Conservation (phyloP, 2,329 filamentous ascomycete genomes). For the Ilyonectria destructans region DNA sequence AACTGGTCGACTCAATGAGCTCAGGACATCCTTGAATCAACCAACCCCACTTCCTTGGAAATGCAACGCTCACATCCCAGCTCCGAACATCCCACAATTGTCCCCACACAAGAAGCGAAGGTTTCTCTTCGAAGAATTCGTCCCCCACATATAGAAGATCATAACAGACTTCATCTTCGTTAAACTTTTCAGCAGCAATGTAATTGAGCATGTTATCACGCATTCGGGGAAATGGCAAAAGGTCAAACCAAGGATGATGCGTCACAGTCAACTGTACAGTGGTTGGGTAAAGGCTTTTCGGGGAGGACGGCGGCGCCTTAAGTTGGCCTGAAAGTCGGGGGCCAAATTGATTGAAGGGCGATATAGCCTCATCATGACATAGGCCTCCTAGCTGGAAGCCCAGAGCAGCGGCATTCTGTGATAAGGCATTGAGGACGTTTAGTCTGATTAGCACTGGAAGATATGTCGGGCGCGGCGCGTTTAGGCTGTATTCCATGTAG, state of each 20-base stretch:
- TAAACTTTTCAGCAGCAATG: background rate
- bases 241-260: slow-evolving; percentile 37
- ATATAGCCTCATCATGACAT: slow-evolving; percentile 3
- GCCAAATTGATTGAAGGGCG: slow-evolving; percentile 15
- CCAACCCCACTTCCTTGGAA: slow-evolving; percentile 62
- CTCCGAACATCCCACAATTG: slow-evolving; percentile 60
- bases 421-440: slow-evolving; percentile 29
- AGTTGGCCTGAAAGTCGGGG: background rate
- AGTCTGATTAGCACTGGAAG: slow-evolving; percentile 24
- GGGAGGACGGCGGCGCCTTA: background rate
- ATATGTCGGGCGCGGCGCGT: slow-evolving; percentile 9
- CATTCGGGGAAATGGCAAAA: slow-evolving; percentile 32
- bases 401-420: slow-evolving; percentile 9
- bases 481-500: slow-evolving; percentile 11
- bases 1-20: slow-evolving; percentile 55
- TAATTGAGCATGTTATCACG: slow-evolving; percentile 35
- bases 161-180: slow-evolving; percentile 35
- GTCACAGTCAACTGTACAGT: slow-evolving; percentile 17
- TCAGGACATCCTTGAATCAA: slow-evolving; percentile 55
- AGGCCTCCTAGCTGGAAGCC: slow-evolving; percentile 3
- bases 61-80: slow-evolving; percentile 64
- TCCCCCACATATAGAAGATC: slow-evolving; percentile 21
- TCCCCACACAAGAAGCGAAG: slow-evolving; percentile 62
- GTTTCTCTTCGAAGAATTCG: slow-evolving; percentile 9
- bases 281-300: slow-evolving; percentile 25